These are phyloP conservation scores for Chaetomiaceae sp. DNA, from an alignment of 2,329 filamentous ascomycete genomes.

Conservation along the genomic window DNA sequence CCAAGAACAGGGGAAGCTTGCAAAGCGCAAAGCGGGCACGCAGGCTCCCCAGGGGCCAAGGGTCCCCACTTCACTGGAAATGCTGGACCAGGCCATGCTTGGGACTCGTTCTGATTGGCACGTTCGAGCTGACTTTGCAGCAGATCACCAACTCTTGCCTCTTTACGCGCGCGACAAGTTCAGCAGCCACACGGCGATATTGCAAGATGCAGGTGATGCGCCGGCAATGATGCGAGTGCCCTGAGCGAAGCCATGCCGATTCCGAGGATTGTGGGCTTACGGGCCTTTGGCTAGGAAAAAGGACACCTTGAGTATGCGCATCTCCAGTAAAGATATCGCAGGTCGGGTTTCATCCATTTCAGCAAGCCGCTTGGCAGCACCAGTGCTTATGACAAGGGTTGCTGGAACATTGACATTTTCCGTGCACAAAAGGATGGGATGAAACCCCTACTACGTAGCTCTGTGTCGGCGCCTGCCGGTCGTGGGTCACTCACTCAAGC, in stretches of 20 bases:
- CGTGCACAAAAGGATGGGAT: neutral
- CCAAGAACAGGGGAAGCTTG: conserved; percentile 5
- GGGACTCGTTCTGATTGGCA: conserved; percentile 1
- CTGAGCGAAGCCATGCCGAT: neutral
- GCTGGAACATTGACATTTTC: too few species aligned
- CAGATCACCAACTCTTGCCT: neutral
- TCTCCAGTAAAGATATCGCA: too few species aligned
- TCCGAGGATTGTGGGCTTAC: neutral
- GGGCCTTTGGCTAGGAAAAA: too few species aligned
- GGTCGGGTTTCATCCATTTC: too few species aligned
- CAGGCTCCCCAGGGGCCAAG: neutral
- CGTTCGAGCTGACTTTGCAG: neutral
- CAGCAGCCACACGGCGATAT: conserved; percentile 1
- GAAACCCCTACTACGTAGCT: neutral
- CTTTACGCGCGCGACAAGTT: conserved; percentile 16
- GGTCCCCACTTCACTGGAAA: neutral
- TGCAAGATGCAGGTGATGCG: conserved; percentile 8
- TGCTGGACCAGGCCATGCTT: neutral
- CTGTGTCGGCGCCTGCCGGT: neutral
- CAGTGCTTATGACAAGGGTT: too few species aligned
- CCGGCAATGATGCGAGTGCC: neutral
- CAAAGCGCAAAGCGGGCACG: neutral
- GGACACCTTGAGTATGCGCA: too few species aligned
- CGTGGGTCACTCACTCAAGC: neutral
- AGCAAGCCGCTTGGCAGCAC: too few species aligned